Conservation (phyloP, 305 asterid species). For the Solanum chacoense region DNA sequence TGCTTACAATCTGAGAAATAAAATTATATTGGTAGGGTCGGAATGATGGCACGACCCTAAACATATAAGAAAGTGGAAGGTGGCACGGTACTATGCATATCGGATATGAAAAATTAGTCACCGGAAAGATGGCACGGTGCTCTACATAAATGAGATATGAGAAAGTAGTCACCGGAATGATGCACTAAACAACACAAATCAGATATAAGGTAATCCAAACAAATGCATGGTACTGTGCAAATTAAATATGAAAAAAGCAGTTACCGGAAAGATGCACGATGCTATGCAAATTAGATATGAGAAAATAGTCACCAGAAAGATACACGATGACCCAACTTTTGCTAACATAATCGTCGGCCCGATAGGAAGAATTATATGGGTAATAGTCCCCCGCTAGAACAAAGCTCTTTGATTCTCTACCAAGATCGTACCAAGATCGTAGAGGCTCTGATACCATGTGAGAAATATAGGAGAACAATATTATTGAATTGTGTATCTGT, state of each 20-base stretch:
- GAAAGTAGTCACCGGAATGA: neutral
- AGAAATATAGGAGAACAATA: neutral
- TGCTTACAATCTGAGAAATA: neutral
- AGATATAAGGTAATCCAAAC: neutral
- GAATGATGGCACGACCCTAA: neutral
- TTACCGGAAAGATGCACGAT: neutral
- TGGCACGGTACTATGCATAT: neutral
- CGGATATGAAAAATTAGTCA: neutral
- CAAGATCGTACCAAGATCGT: neutral
- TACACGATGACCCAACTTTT: neutral
- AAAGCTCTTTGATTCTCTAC: neutral
- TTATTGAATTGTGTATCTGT: neutral
- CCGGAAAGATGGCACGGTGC: neutral
- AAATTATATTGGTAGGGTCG: neutral
- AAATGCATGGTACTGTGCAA: neutral
- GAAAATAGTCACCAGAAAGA: neutral
- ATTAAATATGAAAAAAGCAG: neutral
- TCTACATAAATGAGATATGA: neutral
- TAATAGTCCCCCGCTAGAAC: neutral
- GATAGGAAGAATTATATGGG: neutral
- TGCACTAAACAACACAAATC: neutral
- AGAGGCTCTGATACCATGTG: neutral
- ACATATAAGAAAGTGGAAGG: neutral
- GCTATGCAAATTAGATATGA: neutral
- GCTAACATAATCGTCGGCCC: neutral